phyloP scores from a whole-genome alignment of 164 flowering plant genomes.

The Tinospora cordifolia region DNA sequence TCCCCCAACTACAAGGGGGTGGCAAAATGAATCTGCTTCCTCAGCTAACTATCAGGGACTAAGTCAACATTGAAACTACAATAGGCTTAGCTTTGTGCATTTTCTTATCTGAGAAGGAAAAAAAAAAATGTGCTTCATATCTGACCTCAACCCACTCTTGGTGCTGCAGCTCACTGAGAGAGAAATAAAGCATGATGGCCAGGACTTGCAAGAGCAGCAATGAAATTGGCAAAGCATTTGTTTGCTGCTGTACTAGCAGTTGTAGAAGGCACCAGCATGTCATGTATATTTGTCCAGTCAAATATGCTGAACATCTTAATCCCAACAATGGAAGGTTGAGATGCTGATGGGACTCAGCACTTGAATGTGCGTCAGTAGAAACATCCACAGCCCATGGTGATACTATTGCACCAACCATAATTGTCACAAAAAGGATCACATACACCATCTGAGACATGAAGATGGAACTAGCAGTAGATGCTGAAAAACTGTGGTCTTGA shows the following conservation, averaged over 20 bases:
- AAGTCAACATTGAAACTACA: neutral
- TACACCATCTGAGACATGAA: constrained; percentile 44
- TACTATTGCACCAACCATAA: constrained; percentile 26
- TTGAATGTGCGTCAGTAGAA: constrained; percentile 10
- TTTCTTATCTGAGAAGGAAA: neutral
- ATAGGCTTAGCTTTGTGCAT: too few species aligned
- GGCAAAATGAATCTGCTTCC: too few species aligned
- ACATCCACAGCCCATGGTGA: constrained; percentile 68
- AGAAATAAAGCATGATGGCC: constrained; percentile 35
- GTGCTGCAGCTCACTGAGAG: constrained; percentile 16
- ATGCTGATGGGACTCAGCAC: constrained; percentile 13
- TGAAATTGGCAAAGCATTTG: constrained; percentile 58
- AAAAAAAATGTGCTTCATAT: constrained; percentile 7
- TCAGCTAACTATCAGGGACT: neutral
- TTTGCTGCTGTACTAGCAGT: constrained; percentile 72
- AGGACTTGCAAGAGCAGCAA: constrained; percentile 60
- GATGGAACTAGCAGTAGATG: constrained; percentile 35
- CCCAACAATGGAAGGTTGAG: constrained; percentile 16
- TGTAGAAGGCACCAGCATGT: constrained; percentile 81
- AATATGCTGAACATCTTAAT: constrained; percentile 33
- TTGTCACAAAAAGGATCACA: constrained; percentile 31
- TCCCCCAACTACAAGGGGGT: too few species aligned
- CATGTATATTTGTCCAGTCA: constrained; percentile 59
- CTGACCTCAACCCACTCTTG: constrained; percentile 86
- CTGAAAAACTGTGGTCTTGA: constrained; percentile 24